Evolutionary conservation across 1,284 basidiomycete species (phyloP).

Genomic region (Amylostereum chailletii): DNA sequence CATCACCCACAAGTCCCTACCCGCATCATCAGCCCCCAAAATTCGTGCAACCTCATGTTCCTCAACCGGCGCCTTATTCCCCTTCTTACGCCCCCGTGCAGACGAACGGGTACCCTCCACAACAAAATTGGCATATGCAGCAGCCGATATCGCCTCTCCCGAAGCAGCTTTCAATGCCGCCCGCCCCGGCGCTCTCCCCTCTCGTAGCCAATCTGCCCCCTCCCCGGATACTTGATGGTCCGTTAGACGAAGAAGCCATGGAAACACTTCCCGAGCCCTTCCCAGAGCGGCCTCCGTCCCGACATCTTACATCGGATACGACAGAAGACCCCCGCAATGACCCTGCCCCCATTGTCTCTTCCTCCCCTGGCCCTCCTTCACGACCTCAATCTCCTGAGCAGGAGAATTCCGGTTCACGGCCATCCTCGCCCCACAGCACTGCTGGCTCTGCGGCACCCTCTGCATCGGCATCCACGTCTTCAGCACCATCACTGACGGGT

Average conservation of each 20-base stretch:
- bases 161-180: constrained; percentile 29
- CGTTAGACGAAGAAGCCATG: constrained; percentile 3
- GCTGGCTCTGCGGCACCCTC: neutral
- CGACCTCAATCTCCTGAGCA: neutral
- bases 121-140: constrained; percentile 9
- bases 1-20: constrained; percentile 9
- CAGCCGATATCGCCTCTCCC: constrained; percentile 25
- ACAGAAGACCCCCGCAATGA: neutral
- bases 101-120: constrained; percentile 12
- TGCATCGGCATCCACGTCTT: neutral
- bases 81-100: constrained; percentile 19
- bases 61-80: constrained; percentile 16
- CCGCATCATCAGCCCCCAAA: constrained; percentile 12
- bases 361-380: neutral
- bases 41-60: constrained; percentile 20
- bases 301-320: neutral
- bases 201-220: constrained; percentile 20
- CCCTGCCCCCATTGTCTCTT: constrained; percentile 1
- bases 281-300: neutral
- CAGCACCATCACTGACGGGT: neutral
- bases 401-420: constrained; percentile 4
- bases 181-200: constrained; percentile 23
- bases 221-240: constrained; percentile 11
- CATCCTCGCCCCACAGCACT: neutral
- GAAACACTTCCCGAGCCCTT: neutral